Evolutionary conservation across 441 rosid genomes (phyloP).

Genomic region (Brassica hybrid): DNA sequence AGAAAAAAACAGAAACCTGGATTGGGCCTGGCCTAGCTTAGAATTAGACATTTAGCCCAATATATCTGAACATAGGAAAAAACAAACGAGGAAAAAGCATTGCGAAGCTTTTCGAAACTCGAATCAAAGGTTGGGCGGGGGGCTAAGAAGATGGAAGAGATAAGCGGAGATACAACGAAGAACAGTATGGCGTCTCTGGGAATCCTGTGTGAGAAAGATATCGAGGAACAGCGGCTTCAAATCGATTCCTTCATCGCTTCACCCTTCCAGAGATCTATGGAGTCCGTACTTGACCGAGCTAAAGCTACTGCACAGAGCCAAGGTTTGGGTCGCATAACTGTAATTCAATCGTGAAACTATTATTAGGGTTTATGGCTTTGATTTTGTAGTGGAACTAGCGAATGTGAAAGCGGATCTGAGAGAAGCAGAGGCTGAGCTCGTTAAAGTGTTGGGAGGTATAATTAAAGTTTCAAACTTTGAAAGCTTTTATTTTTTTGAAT

Average conservation of each 20-base stretch:
- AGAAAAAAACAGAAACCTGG: too few relatives aligned
- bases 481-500: neutral
- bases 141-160: conserved; percentile 44
- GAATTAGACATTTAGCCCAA: neutral
- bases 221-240: conserved; percentile 47
- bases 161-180: conserved; percentile 46
- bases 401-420: conserved; percentile 63
- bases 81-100: neutral
- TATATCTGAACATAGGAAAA: too few relatives aligned
- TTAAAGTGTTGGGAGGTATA: conserved; percentile 75
- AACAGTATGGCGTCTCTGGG: conserved; percentile 63
- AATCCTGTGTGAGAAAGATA: conserved; percentile 50
- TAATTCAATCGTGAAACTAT: too few relatives aligned
- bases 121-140: conserved; percentile 41
- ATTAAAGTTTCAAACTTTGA: neutral
- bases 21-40: too few relatives aligned
- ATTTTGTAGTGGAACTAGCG: conserved; percentile 54
- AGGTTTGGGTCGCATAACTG: conserved; percentile 39
- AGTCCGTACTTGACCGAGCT: conserved; percentile 53
- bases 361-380: neutral
- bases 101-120: conserved; percentile 31
- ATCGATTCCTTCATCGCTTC: conserved; percentile 57
- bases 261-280: conserved; percentile 53
- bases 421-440: conserved; percentile 83
- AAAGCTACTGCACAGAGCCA: conserved; percentile 55